Evolutionary conservation across 768 basidiomycete species (phyloP), one percentile per base, ranked within the genome.

Genomic region (Filobasidium wieringae): DNA sequence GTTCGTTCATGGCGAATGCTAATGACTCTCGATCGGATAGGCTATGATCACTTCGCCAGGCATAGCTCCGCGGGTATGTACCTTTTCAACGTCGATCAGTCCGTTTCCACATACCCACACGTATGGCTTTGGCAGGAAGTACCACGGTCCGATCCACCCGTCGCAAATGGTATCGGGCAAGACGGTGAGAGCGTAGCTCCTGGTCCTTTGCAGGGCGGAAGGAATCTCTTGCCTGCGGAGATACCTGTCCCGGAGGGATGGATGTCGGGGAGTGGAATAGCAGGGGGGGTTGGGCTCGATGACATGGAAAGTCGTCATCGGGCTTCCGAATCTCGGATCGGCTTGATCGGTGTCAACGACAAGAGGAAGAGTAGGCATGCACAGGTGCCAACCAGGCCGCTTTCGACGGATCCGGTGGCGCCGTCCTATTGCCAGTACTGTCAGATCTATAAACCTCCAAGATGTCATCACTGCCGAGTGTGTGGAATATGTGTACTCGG

Each of bases 381-480:
- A 11, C 11, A 24, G 14, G 30, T 31, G 29, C 30, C 24, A 9
- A n/a, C 52, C 22, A 14, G 54, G 29, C 59, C 59, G 2, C 52
- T 60, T 27, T 54, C 59, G 19, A 45, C 53, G 30, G 34, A 43
- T 27, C 47, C 51, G 26, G 26, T 34, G 4, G 53, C 37, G 9
- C 37, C 31, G 19, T 45, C 37, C 26, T 60, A 41, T 19, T 61
- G 72, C 60, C 47, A 58, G 15, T 68, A 62, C 40, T 73, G 72
- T 47, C 58, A 67, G 41, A 68, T 73, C 40, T 64, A 62, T 55
- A 73, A 73, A 50, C 72, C 72, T 11, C 65, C 65, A 41, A 45
- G 72, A 19, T 68, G 68, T 11, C 70, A 71, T 65, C 72, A 73
- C 57, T 73, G 72, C 58, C 61, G 72, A 17, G 68, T 71, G 57